Conservation (phyloP, 148 eudicot species). For the Persicaria tinctoria region DNA sequence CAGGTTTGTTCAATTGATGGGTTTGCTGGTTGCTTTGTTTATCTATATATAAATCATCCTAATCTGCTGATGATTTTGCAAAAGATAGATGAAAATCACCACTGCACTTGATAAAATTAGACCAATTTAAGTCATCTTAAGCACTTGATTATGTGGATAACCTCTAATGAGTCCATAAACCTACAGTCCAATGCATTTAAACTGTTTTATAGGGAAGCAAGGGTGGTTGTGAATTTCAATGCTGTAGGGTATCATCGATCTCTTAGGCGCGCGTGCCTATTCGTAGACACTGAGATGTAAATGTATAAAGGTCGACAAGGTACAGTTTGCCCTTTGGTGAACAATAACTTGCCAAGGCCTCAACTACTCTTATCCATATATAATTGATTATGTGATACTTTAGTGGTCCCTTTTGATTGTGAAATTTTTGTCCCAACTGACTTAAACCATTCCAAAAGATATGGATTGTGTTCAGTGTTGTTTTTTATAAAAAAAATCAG, state of each 20-base stretch:
- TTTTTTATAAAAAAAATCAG: no score
- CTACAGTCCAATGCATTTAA: background rate
- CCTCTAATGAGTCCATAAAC: background rate
- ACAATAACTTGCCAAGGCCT: background rate
- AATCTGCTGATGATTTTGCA: no score
- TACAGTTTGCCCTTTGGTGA: background rate
- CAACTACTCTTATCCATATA: background rate
- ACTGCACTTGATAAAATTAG: background rate
- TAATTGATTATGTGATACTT: background rate
- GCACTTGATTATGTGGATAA: background rate
- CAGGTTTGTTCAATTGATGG: slow-evolving; percentile 37
- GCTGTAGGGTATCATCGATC: no score
- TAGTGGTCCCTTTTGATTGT: background rate
- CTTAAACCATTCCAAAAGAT: background rate
- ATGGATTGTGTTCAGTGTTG: no score
- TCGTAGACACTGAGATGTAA: background rate
- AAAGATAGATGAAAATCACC: background rate
- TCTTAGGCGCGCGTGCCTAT: no score
- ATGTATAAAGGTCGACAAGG: background rate
- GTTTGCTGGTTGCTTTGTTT: no score
- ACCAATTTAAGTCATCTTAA: background rate
- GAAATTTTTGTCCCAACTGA: background rate
- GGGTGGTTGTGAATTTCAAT: no score
- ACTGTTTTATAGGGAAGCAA: background rate
- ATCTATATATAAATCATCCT: no score